Evolutionary conservation across 495 filamentous ascomycete species (phyloP), one percentile per base, ranked within the genome.

Genomic region (Trichoderma reesei): DNA sequence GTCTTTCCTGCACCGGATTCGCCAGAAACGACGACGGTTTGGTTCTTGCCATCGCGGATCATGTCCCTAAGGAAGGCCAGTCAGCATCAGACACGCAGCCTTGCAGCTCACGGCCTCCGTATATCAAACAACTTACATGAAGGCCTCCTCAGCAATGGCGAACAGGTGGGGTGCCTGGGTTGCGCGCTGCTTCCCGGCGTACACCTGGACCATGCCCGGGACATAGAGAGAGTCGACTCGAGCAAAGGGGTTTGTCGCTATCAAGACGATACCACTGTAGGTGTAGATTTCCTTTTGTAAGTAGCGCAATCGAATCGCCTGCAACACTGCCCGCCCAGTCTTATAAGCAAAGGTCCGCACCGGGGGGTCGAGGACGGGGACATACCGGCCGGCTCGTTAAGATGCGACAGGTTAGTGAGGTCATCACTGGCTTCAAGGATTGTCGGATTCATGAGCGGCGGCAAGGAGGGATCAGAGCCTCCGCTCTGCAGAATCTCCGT

Each of bases 241-340:
- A 59, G 96, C 94, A 69, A 99, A 99, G 9, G 94, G 94, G 78
- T 99, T 99, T 56, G 94, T 97, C 62, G 94, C 94, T 75, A 99
- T 99, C 68, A 99, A 79, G 63, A 99, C 94, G 72, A 99, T 99
- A 69, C 94, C 94, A 75, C 90, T 95, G 79, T 99, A 99, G 72
- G 94, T 99, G 82, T 99, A 99, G 70, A 99, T 99, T 71, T 99
- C 94, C 72, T 98, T 98, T 73, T 99, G 96, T 64, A 89, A 86
- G 80, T 99, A 99, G 75, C 94, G 91, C 70, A 99, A 85, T 72
- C 90, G 92, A 72, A 99, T 99, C 34, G 94, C 94, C 82, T 99
- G 94, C 39, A 99, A 77, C 62, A 99, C 94, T 98, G 69, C 66
- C 64, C 66, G 63, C 41, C 37, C 42, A n/a, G 36, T 31, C 36